Conservation (phyloP, 257 asterid genomes). For the Solanum sparsipilum region DNA sequence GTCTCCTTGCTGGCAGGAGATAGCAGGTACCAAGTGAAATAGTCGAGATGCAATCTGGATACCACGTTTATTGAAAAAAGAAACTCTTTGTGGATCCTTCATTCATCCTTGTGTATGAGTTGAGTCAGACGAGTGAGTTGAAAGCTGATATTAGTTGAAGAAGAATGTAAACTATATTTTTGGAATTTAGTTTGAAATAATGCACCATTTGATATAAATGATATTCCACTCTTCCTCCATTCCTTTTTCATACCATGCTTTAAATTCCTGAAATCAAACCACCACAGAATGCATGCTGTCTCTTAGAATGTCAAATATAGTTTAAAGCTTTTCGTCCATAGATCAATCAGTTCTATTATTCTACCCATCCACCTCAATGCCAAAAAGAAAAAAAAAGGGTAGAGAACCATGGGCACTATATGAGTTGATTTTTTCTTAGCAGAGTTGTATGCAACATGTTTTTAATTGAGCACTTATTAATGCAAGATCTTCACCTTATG, state of each 20-base stretch:
- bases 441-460: not conserved
- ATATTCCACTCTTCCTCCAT: not conserved
- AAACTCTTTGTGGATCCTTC: not conserved
- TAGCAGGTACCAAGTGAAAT: not conserved
- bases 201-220: not conserved
- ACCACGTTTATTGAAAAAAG: not conserved
- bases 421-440: not conserved
- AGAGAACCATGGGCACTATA: not conserved
- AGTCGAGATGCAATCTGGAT: not conserved
- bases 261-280: not conserved
- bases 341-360: not conserved
- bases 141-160: not conserved
- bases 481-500: not conserved
- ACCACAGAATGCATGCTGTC: not conserved
- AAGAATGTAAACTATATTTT: not conserved
- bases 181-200: not conserved
- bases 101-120: not conserved
- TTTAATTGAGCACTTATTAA: not conserved
- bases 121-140: not conserved
- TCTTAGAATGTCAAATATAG: not conserved
- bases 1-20: not conserved
- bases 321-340: not conserved
- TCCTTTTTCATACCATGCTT: not conserved
- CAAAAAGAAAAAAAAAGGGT: not conserved
- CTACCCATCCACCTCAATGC: not conserved